phyloP scores from a whole-genome alignment of 148 eudicot species.

The Rhododendron mucronatum region DNA sequence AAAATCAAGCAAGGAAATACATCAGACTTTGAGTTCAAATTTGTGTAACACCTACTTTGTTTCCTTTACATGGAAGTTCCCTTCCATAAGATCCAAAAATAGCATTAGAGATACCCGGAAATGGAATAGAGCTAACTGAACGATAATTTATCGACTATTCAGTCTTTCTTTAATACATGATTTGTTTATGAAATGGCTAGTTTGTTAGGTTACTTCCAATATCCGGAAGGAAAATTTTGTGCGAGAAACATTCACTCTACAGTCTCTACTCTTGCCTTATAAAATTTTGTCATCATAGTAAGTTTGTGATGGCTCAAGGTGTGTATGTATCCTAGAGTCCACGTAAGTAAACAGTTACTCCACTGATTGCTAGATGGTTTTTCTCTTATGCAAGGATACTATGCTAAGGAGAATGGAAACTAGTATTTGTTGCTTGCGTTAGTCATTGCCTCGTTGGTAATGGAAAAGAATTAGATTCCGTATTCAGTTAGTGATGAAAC shows the following conservation, averaged over 20 bases:
- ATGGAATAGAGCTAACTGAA: background rate
- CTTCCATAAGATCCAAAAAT: background rate
- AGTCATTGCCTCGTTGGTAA: background rate
- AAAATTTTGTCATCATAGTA: background rate
- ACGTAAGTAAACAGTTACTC: background rate
- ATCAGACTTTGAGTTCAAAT: background rate
- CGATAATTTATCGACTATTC: background rate
- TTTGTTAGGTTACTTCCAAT: background rate
- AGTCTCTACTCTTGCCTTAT: background rate
- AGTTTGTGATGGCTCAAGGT: background rate
- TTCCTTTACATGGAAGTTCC: background rate
- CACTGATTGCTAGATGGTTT: constrained; percentile 1
- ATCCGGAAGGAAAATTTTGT: background rate
- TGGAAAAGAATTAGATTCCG: background rate
- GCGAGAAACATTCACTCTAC: background rate
- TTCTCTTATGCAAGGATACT: background rate
- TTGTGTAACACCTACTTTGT: background rate
- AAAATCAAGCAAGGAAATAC: background rate
- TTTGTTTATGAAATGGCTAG: background rate
- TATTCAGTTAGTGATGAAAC: background rate
- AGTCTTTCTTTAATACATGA: background rate
- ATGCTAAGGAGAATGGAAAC: background rate
- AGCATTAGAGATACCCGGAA: background rate
- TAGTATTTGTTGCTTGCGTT: background rate
- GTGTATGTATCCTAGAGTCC: background rate